A percentile compares a stretch with the other conserved stretches of the same genome.
phyloP scores from a whole-genome alignment of 2,329 filamentous ascomycete species.

The Xylariaceae sp. region DNA sequence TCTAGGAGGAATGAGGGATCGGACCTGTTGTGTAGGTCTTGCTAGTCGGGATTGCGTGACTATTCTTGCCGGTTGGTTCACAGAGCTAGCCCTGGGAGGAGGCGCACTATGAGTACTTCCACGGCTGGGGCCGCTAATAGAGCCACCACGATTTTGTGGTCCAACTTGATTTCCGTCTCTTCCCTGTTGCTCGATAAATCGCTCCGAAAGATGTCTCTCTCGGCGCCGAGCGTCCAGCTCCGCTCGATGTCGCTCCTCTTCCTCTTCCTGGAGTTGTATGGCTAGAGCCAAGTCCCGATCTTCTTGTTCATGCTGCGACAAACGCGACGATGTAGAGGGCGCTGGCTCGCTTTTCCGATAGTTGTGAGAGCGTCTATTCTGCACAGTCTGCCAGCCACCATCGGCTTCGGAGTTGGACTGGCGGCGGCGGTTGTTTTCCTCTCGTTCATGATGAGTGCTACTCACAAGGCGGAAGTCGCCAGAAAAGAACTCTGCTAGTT shows the following conservation, averaged over 20 bases:
- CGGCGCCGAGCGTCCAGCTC: constrained; percentile 56
- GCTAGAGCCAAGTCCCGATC: constrained; percentile 85
- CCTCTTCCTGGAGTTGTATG: constrained; percentile 89
- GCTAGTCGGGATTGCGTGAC: constrained; percentile 17
- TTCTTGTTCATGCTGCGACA: constrained; percentile 58
- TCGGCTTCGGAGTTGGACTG: constrained; percentile 25
- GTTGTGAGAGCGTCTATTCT: constrained; percentile 31
- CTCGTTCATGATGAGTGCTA: constrained; percentile 37
- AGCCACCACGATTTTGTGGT: constrained; percentile 20
- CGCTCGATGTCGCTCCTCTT: constrained; percentile 68
- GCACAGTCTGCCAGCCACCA: constrained; percentile 53
- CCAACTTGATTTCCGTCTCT: constrained; percentile 30
- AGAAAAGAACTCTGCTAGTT: constrained; percentile 75
- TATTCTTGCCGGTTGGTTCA: constrained; percentile 20
- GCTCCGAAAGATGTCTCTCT: constrained; percentile 64
- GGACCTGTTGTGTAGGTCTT: constrained; percentile 36
- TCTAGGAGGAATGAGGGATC: constrained; percentile 42
- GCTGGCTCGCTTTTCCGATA: constrained; percentile 19
- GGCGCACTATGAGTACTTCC: constrained; percentile 21
- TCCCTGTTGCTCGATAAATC: constrained; percentile 62
- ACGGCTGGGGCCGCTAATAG: constrained; percentile 14
- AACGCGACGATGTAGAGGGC: constrained; percentile 29
- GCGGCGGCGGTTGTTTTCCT: constrained; percentile 9
- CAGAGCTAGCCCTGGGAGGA: constrained; percentile 26
- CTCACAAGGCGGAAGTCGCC: constrained; percentile 88